Evolutionary conservation across 805 yeast species (phyloP).

Genomic region (Scheffersomyces amazonensis): DNA sequence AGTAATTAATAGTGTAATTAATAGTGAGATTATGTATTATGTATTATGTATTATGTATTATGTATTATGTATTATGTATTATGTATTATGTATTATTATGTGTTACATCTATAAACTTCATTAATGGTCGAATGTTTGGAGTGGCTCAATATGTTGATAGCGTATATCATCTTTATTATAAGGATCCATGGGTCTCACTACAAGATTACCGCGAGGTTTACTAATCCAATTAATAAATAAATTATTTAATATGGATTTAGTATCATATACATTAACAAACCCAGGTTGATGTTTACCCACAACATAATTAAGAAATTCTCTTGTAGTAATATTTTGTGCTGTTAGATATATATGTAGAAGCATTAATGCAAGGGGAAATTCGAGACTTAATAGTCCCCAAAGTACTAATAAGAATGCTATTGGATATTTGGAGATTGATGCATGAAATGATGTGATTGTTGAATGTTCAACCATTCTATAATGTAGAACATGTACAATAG

Average conservation of each 20-base stretch:
- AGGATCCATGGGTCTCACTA: slow-evolving; percentile 13
- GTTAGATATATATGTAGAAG: slow-evolving; percentile 54
- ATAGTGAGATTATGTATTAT: too few relatives aligned
- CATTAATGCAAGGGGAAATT: slow-evolving; percentile 57
- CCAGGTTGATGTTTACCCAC: slow-evolving; percentile 21
- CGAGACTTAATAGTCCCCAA: slow-evolving; percentile 40
- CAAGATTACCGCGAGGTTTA: slow-evolving; percentile 21
- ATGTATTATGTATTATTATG: too few relatives aligned
- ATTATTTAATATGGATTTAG: slow-evolving; percentile 20
- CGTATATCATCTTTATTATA: slow-evolving; percentile 23
- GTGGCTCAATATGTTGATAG: slow-evolving; percentile 20
- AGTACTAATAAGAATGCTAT: slow-evolving; percentile 52
- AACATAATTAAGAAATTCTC: slow-evolving; percentile 60
- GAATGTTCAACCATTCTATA: slow-evolving; percentile 24
- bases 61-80: too few relatives aligned
- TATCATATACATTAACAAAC: slow-evolving; percentile 30
- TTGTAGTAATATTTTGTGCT: slow-evolving; percentile 61
- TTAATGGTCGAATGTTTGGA: slow-evolving; percentile 12
- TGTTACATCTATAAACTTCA: not conserved
- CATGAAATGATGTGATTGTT: slow-evolving; percentile 16
- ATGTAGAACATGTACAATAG: slow-evolving; percentile 19
- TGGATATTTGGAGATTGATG: slow-evolving; percentile 20
- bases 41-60: too few relatives aligned
- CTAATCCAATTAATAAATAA: slow-evolving; percentile 38
- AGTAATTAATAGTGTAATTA: too few relatives aligned